Base-by-base conservation (phyloP, 257 asterid species). In the Solanum chiquidenum region DNA sequence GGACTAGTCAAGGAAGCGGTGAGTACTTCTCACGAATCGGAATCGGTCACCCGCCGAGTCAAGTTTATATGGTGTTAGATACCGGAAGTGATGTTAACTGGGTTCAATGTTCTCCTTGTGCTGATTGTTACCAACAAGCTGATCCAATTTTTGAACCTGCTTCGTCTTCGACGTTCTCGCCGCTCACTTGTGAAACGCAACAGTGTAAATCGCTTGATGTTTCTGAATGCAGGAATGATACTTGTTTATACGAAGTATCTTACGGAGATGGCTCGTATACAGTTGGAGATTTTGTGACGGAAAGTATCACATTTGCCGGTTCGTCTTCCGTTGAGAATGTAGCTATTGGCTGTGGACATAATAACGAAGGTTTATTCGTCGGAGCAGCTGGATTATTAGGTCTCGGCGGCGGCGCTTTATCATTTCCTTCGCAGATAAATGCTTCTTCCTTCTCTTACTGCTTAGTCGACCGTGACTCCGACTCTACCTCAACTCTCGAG, bases 191-290 rank as follows among this genome's bases (percentile, higher is more conserved):
- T 89, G 93, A 91, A 1, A 76, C 99, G 9, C 87, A 87, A 42
- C 97, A 97, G 91, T 97, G 99, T 89, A 86, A 86, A 90, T 95
- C 98, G 3, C 96, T 97, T 71, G 98, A 97, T 89, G 98, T 95
- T 25, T 95, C 98, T 0, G 95, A 92, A 58, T 97, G 99, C 88
- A 90, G 94, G 34, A 94, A 95, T 82, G 88, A 86, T 89, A 90
- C 94, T 87, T 97, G 99, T 38, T 93, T 95, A 14, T 97, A 97
- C 88, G 95, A 97, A 86, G 99, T 97, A 7, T 93, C 97, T 2
- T 97, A 97, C 90, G 99, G 99, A 55, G 99, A 97, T 89, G 98
- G 99, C 9, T 97, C 99, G 14, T 97, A 94, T 87, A 97, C 98
- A 35, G 98, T 95, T 74, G 98, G 98, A 0, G 99, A 97, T 33